phyloP scores from a whole-genome alignment of 768 basidiomycete species.

The Pleurotus eryngii region DNA sequence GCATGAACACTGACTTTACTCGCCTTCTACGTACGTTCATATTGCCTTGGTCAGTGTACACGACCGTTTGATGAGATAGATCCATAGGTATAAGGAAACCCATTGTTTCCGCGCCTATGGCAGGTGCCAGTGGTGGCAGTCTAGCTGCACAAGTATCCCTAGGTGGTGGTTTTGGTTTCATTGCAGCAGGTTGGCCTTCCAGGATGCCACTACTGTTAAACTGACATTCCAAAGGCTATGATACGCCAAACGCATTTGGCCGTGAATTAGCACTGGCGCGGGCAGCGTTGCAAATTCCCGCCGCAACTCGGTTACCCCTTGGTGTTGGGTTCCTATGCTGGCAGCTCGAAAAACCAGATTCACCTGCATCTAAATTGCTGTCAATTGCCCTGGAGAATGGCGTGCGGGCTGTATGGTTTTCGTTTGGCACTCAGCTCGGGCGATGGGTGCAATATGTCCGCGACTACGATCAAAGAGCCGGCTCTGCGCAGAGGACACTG shows the following conservation, averaged over 20 bases:
- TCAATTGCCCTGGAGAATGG: conserved; percentile 47
- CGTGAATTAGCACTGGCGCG: conserved; percentile 56
- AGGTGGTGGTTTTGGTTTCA: conserved; percentile 75
- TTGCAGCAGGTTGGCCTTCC: conserved; percentile 50
- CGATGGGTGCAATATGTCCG: conserved; percentile 64
- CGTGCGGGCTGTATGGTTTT: conserved; percentile 70
- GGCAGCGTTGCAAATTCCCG: conserved; percentile 30
- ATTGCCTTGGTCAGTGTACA: background rate
- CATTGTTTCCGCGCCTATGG: conserved; percentile 68
- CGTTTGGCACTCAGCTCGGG: conserved; percentile 58
- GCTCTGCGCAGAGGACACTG: conserved; percentile 36
- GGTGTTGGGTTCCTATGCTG: conserved; percentile 78
- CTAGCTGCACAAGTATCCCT: conserved; percentile 59
- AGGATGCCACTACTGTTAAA: background rate
- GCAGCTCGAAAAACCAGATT: conserved; percentile 54
- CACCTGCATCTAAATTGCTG: conserved; percentile 39
- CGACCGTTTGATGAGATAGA: background rate
- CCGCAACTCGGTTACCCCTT: conserved; percentile 44
- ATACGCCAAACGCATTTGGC: conserved; percentile 38
- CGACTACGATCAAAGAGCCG: conserved; percentile 42
- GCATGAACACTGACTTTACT: conserved; percentile 43
- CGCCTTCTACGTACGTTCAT: conserved; percentile 43
- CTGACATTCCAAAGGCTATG: conserved; percentile 39
- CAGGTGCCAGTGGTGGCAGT: conserved; percentile 58
- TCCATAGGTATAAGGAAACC: conserved; percentile 52